Evolutionary conservation across 1,284 basidiomycete genomes (phyloP), one percentile per base, ranked within the genome.

Genomic region (Microbotryomycetes sp.): DNA sequence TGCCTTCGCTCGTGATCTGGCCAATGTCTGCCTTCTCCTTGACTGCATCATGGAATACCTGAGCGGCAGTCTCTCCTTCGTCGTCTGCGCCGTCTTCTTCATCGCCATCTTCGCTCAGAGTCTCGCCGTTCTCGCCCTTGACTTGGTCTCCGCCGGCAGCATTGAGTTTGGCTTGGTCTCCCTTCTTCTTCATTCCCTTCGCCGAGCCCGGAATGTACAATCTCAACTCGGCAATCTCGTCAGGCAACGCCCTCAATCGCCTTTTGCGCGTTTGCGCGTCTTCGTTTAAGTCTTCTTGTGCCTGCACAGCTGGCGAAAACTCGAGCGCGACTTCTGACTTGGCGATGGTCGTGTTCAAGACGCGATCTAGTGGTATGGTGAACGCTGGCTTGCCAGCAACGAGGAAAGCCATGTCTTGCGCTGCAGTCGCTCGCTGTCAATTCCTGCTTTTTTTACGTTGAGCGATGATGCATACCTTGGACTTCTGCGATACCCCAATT

Each of bases 401-500:
- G 47, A 89, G 79, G 76, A 98, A 99, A 4, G 86, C 88, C 31
- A 97, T 81, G 61, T 97, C 91, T 74, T 87, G 83, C 56, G 89
- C 92, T 96, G 68, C 50, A 41, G 13, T 61, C 62, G 45, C 68
- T 61, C n/a, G n/a, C n/a, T n/a, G n/a, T n/a, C n/a, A n/a, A n/a
- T n/a, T n/a, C n/a, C n/a, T n/a, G n/a, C n/a, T n/a, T n/a, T n/a
- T n/a, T n/a, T n/a, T n/a, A n/a, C n/a, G n/a, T n/a, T n/a, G n/a
- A n/a, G n/a, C n/a, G n/a, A n/a, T n/a, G n/a, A n/a, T n/a, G n/a
- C 82, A 66, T 67, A 89, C 92, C 88, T 81, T 91, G 88, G 68
- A 98, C 91, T 72, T 94, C 90, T 3, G 89, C 89, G 45, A 88
- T 83, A 18, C 96, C 96, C 96, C 96, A 99, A 75, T 99, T 98